Percentiles rank a stretch among this genome's conserved stretches.
Evolutionary conservation across 164 flowering plant genomes (phyloP).

Genomic region (Magnolia changhungtana): DNA sequence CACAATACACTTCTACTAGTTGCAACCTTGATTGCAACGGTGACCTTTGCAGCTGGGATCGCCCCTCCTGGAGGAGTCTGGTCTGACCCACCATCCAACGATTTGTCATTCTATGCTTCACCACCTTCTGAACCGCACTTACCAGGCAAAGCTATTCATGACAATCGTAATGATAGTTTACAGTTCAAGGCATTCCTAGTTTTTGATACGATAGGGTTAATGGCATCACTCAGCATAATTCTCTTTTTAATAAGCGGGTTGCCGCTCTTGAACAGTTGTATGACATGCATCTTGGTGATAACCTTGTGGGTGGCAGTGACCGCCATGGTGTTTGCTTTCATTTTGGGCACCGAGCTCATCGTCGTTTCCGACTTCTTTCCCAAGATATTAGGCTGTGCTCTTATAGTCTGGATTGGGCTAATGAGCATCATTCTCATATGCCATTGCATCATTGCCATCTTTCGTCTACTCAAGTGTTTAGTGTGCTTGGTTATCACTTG

Average conservation of each 20-base stretch:
- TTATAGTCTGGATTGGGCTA: background rate
- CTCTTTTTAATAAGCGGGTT: constrained; percentile 25
- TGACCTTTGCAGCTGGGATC: constrained; percentile 19
- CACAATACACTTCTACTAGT: constrained; percentile 15
- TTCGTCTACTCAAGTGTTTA: background rate
- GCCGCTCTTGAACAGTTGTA: background rate
- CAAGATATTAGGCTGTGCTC: background rate
- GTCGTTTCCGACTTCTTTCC: background rate
- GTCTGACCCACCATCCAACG: background rate
- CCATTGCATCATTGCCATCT: background rate
- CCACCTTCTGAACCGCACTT: too few species aligned
- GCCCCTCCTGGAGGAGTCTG: constrained; percentile 23
- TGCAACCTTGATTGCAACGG: constrained; percentile 21
- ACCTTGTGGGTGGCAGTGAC: constrained; percentile 19
- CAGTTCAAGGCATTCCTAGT: background rate
- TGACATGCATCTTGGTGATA: constrained; percentile 16
- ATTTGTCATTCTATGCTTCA: background rate
- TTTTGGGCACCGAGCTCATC: background rate
- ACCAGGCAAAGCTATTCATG: background rate
- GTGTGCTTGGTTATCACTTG: background rate
- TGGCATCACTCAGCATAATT: constrained; percentile 27
- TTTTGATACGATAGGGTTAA: constrained; percentile 18
- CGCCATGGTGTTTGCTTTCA: constrained; percentile 13
- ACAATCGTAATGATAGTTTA: background rate
- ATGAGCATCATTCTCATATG: background rate